Evolutionary conservation across 495 filamentous ascomycete genomes (phyloP).

Genomic region (Jackrogersella minutella): DNA sequence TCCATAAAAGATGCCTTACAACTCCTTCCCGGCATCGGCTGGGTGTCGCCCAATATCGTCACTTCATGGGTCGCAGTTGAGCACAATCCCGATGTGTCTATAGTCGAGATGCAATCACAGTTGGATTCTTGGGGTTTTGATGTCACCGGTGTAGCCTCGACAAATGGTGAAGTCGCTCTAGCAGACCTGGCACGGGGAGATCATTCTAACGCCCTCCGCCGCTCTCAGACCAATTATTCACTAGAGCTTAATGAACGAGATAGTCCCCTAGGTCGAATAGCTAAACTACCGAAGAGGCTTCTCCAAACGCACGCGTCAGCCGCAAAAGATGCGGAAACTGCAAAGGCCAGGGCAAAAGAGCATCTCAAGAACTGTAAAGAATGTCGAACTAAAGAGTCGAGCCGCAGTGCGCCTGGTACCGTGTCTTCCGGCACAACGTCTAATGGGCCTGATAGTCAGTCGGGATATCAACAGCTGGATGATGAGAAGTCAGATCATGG

Average conservation of each 20-base stretch:
- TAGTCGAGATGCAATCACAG: slow-evolving; percentile 49
- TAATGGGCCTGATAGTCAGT: neutral
- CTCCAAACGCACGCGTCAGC: slow-evolving; percentile 17
- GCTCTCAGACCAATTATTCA: neutral
- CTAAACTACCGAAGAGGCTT: slow-evolving; percentile 23
- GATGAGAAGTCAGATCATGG: slow-evolving; percentile 24
- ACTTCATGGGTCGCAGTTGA: slow-evolving; percentile 57
- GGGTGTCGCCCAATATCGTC: slow-evolving; percentile 65
- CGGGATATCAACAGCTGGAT: neutral
- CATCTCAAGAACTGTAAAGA: slow-evolving; percentile 43
- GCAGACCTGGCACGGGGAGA: slow-evolving; percentile 19
- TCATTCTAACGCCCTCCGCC: neutral
- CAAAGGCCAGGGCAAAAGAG: slow-evolving; percentile 36
- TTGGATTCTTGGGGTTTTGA: slow-evolving; percentile 58
- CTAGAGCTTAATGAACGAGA: slow-evolving; percentile 9
- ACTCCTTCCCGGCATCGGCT: slow-evolving; percentile 50
- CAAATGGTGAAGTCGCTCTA: slow-evolving; percentile 39
- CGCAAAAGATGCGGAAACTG: slow-evolving; percentile 13
- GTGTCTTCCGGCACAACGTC: slow-evolving; percentile 1
- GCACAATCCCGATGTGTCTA: slow-evolving; percentile 28
- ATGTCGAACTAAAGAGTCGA: slow-evolving; percentile 33
- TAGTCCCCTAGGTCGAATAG: slow-evolving; percentile 22
- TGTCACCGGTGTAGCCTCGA: slow-evolving; percentile 53
- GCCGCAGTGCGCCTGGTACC: neutral
- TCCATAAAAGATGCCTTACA: slow-evolving; percentile 60